These are phyloP conservation scores for Sphaerostilbella broomeana DNA, from an alignment of 2,329 filamentous ascomycete genomes.

Conservation along the genomic window DNA sequence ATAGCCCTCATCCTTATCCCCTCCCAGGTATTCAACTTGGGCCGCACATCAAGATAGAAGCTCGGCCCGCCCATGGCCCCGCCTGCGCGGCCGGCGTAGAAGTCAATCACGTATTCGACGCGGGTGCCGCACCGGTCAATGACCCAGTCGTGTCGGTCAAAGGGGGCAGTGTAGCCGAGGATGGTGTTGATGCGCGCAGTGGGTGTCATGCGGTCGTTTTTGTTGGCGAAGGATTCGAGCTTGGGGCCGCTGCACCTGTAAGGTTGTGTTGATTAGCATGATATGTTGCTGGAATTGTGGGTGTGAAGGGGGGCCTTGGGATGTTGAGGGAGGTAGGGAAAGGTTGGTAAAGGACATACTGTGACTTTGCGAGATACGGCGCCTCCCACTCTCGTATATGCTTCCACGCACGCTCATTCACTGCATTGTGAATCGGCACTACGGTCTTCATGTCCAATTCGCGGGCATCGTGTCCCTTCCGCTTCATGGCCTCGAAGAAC, in stretches of 20 bases:
- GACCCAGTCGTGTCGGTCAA: conserved; percentile 96
- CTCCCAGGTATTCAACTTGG: conserved; percentile 62
- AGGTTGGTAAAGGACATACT: conserved; percentile 40
- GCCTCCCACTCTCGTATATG: conserved; percentile 88
- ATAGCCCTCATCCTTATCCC: conserved; percentile 59
- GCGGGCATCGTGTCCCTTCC: conserved; percentile 71
- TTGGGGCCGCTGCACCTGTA: conserved; percentile 63
- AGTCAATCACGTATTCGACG: conserved; percentile 96
- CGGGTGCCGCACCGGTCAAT: conserved; percentile 81
- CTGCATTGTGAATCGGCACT: conserved; percentile 95
- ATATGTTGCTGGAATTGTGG: neutral
- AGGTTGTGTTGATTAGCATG: conserved; percentile 14
- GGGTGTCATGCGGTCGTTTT: conserved; percentile 64
- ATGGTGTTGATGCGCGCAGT: conserved; percentile 75
- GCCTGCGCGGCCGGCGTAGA: conserved; percentile 67
- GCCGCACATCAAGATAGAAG: conserved; percentile 62
- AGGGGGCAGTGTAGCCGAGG: conserved; percentile 83
- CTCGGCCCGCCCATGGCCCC: conserved; percentile 39
- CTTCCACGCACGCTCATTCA: conserved; percentile 92
- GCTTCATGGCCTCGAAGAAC: conserved; percentile 95
- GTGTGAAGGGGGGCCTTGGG: too few species aligned
- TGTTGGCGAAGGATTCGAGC: conserved; percentile 76
- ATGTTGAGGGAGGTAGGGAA: neutral
- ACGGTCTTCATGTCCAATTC: conserved; percentile 80
- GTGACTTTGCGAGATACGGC: conserved; percentile 52